Percentiles rank a stretch among this genome's conserved stretches.
Evolutionary conservation across 495 filamentous ascomycete genomes (phyloP).

Genomic region (Evernia prunastri): DNA sequence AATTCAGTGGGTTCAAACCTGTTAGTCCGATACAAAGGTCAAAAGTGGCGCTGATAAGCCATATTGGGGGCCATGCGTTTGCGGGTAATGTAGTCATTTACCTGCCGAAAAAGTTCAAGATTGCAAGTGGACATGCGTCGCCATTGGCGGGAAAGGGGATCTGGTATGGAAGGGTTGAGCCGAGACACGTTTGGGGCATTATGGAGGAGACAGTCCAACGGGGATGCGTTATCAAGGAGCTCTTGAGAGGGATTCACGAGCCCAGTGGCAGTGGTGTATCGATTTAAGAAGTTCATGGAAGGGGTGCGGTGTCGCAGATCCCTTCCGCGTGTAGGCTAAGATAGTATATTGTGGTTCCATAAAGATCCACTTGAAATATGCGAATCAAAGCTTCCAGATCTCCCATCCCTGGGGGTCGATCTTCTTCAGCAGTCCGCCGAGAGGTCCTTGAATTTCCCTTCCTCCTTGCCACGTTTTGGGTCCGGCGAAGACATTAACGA

Average conservation of each 20-base stretch:
- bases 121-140: conserved; percentile 37
- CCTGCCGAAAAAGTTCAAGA: conserved; percentile 54
- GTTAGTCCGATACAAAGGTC: not conserved
- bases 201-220: conserved; percentile 70
- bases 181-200: conserved; percentile 79
- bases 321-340: not conserved
- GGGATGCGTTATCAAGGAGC: conserved; percentile 66
- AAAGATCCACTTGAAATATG: not conserved
- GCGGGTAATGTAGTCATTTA: conserved; percentile 93
- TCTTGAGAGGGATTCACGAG: conserved; percentile 44
- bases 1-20: conserved; percentile 33
- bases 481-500: conserved; percentile 72
- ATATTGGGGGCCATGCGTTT: conserved; percentile 89
- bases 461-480: conserved; percentile 67
- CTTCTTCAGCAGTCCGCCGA: conserved; percentile 49
- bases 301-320: not conserved
- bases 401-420: conserved; percentile 50
- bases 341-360: not conserved
- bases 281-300: not conserved
- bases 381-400: conserved; percentile 54
- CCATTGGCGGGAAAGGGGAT: conserved; percentile 73
- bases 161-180: conserved; percentile 89
- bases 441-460: conserved; percentile 61
- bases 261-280: not conserved
- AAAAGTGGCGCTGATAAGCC: conserved; percentile 70